Evolutionary conservation across 768 basidiomycete species (phyloP), one percentile per base, ranked within the genome.

Genomic region (Russula lepida): DNA sequence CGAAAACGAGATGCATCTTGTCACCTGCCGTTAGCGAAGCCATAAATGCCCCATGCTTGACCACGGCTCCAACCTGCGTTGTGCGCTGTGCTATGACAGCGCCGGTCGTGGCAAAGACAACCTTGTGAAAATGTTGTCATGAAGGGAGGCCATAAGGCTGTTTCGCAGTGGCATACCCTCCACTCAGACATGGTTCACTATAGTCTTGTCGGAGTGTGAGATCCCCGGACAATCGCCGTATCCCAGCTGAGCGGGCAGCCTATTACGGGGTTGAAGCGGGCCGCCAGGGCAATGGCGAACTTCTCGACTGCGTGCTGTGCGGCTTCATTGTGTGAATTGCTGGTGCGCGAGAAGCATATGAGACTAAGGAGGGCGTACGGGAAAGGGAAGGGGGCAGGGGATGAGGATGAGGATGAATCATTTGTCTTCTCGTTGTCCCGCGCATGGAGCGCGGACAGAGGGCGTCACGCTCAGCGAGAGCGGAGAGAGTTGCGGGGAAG

Each of bases 221-320:
- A 77, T n/a, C n/a, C n/a, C n/a, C n/a, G n/a, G n/a, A n/a, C n/a
- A n/a, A n/a, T n/a, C n/a, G n/a, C n/a, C 1, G 80, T 70, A 66
- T 85, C 81, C 84, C 84, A 88, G 69, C 84, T 84, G n/a, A 84
- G 76, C 6, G 85, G 87, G 64, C 84, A 84, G 19, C 86, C 86
- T 32, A 86, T 86, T 4, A 75, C 69, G 3, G 80, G 75, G 66
- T 74, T 80, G 69, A 81, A 89, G 15, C 85, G 77, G 3, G 73
- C 76, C 0, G 84, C 84, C 3, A 88, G 76, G 54, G 78, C 75
- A 0, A 66, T 71, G 0, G 85, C 83, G 62, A 87, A 86, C n/a
- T 70, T 73, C 50, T 81, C 82, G 28, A 88, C 74, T 0, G 79
- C 81, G 1, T 72, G 72, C 21, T 77, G 76, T 1, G 84, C 85